Conservation (phyloP, 257 asterid genomes). For the Solanum peruvianum region DNA sequence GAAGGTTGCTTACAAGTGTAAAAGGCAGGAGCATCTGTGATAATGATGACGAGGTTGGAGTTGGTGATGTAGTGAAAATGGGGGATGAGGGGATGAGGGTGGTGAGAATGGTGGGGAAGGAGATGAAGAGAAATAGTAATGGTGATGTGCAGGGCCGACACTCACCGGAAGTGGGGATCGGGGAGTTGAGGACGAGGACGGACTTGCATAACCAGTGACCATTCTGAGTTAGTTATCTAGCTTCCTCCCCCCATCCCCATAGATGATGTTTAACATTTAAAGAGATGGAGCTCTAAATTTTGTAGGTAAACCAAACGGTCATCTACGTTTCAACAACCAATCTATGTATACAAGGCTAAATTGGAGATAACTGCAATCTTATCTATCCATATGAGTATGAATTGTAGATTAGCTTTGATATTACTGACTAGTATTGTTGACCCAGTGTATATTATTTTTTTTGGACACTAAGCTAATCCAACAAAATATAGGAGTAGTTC, state of each 20-base stretch:
- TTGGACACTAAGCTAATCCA: background rate
- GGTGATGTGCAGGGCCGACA: conserved; percentile 3
- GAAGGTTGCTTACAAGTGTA: background rate
- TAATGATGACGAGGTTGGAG: background rate
- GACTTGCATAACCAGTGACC: conserved; percentile 1
- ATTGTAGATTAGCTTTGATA: background rate
- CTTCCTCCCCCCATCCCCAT: background rate
- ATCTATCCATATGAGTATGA: background rate
- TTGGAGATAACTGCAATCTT: background rate
- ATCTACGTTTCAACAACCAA: background rate
- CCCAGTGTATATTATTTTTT: too few relatives aligned
- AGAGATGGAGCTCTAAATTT: background rate
- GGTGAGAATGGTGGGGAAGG: background rate
- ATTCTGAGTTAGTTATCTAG: background rate
- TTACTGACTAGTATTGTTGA: background rate
- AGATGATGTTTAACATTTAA: background rate
- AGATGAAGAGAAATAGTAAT: conserved; percentile 2
- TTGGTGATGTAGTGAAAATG: conserved; percentile 7
- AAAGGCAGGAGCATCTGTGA: background rate
- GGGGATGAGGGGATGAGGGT: background rate
- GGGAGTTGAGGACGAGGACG: background rate
- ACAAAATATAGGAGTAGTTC: background rate
- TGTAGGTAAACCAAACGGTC: background rate
- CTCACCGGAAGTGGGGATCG: conserved; percentile 12
- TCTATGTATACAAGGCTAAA: background rate